Conservation (phyloP, 1,139 yeast species). For the Suhomyces terraborum region DNA sequence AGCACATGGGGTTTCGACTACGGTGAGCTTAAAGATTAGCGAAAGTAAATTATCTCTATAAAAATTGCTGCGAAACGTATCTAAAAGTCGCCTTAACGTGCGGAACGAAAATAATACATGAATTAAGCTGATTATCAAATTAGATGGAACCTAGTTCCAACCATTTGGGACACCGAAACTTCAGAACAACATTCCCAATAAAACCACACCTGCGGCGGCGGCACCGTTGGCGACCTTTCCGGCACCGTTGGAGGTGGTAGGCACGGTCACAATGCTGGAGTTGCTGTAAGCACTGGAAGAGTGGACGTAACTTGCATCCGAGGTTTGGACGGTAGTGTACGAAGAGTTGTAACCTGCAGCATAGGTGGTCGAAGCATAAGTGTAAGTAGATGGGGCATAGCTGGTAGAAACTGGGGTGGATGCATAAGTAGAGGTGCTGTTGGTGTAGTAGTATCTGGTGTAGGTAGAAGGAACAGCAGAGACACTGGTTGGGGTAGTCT, state of each 20-base stretch:
- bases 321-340: too few relatives aligned
- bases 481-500: conserved; percentile 9
- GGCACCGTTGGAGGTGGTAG: conserved; percentile 16
- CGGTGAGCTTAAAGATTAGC: too few relatives aligned
- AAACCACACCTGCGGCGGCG: conserved; percentile 18
- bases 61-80: too few relatives aligned
- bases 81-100: background rate
- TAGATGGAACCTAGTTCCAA: background rate
- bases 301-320: too few relatives aligned
- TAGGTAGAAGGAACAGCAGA: conserved; percentile 11
- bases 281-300: background rate
- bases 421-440: conserved; percentile 16
- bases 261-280: background rate
- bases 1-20: too few relatives aligned
- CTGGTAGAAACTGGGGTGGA: background rate
- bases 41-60: background rate
- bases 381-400: too few relatives aligned
- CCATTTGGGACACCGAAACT: background rate
- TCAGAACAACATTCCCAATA: conserved; percentile 15
- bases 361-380: too few relatives aligned
- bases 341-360: too few relatives aligned
- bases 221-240: conserved; percentile 18
- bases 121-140: background rate
- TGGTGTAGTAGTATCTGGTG: conserved; percentile 16
- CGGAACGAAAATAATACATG: background rate